Evolutionary conservation across 1,284 basidiomycete species (phyloP).

Genomic region (Leccinum pallidistipes): DNA sequence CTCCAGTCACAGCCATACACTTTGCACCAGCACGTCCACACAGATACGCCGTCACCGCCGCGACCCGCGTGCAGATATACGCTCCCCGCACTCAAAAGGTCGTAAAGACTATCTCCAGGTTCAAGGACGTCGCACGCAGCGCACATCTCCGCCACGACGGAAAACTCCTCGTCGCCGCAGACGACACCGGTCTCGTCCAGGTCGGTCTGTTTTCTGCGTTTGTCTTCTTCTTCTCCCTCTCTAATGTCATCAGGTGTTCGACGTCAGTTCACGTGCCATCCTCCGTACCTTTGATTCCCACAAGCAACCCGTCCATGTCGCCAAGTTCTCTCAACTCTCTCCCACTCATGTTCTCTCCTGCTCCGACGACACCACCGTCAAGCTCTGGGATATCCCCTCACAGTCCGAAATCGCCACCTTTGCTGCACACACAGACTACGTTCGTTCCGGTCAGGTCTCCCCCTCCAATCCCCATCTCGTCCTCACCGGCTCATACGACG

Average conservation of each 20-base stretch:
- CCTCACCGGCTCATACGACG: slow-evolving; percentile 94
- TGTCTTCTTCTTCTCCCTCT: slow-evolving; percentile 3
- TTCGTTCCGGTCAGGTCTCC: slow-evolving; percentile 88
- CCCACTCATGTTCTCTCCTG: slow-evolving; percentile 89
- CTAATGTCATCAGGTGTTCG: slow-evolving; percentile 70
- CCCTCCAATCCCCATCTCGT: slow-evolving; percentile 82
- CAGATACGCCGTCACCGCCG: slow-evolving; percentile 93
- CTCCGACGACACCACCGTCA: slow-evolving; percentile 94
- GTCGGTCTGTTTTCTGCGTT: slow-evolving; percentile 37
- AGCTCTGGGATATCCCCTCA: slow-evolving; percentile 95
- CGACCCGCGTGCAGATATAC: slow-evolving; percentile 94
- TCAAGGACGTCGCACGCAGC: slow-evolving; percentile 93
- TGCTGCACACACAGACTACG: slow-evolving; percentile 89
- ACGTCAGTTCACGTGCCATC: slow-evolving; percentile 93
- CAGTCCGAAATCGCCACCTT: slow-evolving; percentile 82
- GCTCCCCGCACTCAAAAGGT: slow-evolving; percentile 94
- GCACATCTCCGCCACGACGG: slow-evolving; percentile 90
- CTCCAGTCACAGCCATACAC: slow-evolving; percentile 89
- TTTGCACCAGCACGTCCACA: slow-evolving; percentile 87
- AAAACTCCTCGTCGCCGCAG: slow-evolving; percentile 92
- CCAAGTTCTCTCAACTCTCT: slow-evolving; percentile 84
- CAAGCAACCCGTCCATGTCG: slow-evolving; percentile 93
- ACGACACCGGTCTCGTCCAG: slow-evolving; percentile 93
- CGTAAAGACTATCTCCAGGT: slow-evolving; percentile 93
- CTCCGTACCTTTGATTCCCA: slow-evolving; percentile 91